Evolutionary conservation across 106 monocot species (phyloP).

Genomic region (Allium fistulosum): DNA sequence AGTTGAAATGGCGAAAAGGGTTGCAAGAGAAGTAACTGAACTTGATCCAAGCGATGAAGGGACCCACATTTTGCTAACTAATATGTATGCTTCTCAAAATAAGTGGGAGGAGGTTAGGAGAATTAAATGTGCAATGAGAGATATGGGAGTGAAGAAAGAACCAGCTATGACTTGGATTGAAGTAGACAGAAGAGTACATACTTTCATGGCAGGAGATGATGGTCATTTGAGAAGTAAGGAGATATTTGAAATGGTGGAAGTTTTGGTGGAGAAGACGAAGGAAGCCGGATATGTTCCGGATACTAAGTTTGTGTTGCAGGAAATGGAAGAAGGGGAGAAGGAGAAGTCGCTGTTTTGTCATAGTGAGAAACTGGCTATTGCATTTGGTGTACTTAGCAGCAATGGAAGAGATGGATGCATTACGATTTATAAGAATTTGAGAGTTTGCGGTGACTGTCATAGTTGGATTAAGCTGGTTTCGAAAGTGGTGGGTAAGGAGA

Average conservation of each 20-base stretch:
- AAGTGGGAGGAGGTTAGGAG: slow-evolving; percentile 39
- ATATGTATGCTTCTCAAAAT: slow-evolving; percentile 59
- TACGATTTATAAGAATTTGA: slow-evolving; percentile 45
- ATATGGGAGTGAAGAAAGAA: slow-evolving; percentile 52
- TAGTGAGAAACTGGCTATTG: slow-evolving; percentile 53
- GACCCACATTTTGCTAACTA: slow-evolving; percentile 49
- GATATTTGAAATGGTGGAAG: slow-evolving; percentile 37
- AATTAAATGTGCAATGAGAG: slow-evolving; percentile 36
- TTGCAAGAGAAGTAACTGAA: slow-evolving; percentile 41
- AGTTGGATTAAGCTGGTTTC: slow-evolving; percentile 43
- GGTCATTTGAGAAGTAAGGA: slow-evolving; percentile 22
- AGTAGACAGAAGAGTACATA: slow-evolving; percentile 27
- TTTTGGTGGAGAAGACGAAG: slow-evolving; percentile 33
- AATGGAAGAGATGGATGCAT: slow-evolving; percentile 7
- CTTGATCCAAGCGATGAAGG: slow-evolving; percentile 33
- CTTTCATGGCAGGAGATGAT: slow-evolving; percentile 56
- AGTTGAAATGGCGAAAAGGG: slow-evolving; percentile 43
- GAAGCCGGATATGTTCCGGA: slow-evolving; percentile 49
- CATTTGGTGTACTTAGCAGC: slow-evolving; percentile 41
- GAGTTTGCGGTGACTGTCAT: slow-evolving; percentile 60
- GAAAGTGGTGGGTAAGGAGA: slow-evolving; percentile 33
- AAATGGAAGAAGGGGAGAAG: slow-evolving; percentile 39
- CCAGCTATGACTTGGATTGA: slow-evolving; percentile 76
- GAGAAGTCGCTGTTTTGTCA: slow-evolving; percentile 37
- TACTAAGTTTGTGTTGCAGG: slow-evolving; percentile 62